Conservation (phyloP, 352 stramenopile species). For the Blastocystis sp. region DNA sequence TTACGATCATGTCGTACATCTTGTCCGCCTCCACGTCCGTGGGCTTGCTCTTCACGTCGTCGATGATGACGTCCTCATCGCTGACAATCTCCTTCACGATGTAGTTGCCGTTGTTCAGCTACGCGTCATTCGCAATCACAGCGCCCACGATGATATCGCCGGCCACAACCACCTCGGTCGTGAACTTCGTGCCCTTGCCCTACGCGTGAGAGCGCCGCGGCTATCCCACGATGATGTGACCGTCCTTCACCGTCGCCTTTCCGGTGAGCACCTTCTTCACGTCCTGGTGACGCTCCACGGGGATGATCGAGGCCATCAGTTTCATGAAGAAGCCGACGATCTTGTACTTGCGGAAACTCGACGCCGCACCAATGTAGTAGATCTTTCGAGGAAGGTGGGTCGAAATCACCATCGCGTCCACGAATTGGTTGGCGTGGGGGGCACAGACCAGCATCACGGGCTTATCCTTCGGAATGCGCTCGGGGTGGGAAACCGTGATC, state of each 20-base stretch:
- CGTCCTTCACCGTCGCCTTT: conserved; percentile 39
- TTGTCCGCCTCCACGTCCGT: neutral
- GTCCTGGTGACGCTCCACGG: conserved; percentile 67
- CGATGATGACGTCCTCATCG: conserved; percentile 9
- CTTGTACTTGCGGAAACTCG: conserved; percentile 72
- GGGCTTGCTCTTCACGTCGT: conserved; percentile 40
- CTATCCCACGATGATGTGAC: conserved; percentile 13
- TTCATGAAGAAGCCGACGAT: conserved; percentile 73
- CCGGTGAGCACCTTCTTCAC: conserved; percentile 50
- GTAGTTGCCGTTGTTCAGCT: conserved; percentile 55
- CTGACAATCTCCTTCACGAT: conserved; percentile 32
- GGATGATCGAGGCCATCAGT: conserved; percentile 69
- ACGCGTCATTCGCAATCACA: neutral
- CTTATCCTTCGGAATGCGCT: conserved; percentile 70
- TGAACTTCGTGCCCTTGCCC: conserved; percentile 45
- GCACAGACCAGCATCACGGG: conserved; percentile 73
- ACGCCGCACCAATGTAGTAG: conserved; percentile 68
- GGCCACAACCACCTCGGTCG: neutral
- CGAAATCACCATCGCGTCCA: conserved; percentile 70
- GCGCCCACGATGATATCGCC: neutral
- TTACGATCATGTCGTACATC: neutral
- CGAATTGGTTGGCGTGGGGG: conserved; percentile 72
- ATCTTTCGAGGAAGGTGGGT: conserved; percentile 69
- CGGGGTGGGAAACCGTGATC: conserved; percentile 56
- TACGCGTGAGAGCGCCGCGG: neutral